phyloP scores from a whole-genome alignment of 345 rosid species.

The Lepidium sativum region DNA sequence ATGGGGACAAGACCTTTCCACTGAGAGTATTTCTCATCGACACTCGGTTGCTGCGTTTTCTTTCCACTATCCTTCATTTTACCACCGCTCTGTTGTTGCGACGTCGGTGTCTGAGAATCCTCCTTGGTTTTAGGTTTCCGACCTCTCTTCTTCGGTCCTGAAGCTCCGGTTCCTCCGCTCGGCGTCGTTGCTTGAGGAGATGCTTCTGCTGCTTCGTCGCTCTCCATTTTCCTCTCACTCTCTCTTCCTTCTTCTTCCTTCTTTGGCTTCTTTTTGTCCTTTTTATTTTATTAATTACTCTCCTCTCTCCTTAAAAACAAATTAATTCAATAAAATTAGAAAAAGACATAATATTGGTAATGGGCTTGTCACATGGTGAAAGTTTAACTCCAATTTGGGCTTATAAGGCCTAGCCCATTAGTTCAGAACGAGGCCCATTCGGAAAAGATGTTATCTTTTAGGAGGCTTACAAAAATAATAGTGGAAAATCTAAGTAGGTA shows the following conservation, averaged over 20 bases:
- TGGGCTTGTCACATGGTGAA: too few species aligned
- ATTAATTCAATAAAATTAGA: too few species aligned
- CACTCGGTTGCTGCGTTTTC: slow-evolving; percentile 40
- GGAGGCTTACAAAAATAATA: too few species aligned
- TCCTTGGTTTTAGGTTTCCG: slow-evolving; percentile 86
- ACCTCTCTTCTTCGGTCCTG: slow-evolving; percentile 74
- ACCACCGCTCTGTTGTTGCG: slow-evolving; percentile 28
- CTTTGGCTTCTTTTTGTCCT: not conserved
- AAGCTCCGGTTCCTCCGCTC: slow-evolving; percentile 23
- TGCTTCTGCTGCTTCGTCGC: slow-evolving; percentile 32
- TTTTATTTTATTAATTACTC: not conserved
- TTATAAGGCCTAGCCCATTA: too few species aligned
- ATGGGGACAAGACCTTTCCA: slow-evolving; percentile 96
- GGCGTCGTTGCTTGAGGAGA: slow-evolving; percentile 17
- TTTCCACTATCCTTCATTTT: slow-evolving; percentile 27
- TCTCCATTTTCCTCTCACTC: slow-evolving; percentile 15
- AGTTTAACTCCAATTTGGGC: too few species aligned
- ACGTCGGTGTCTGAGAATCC: slow-evolving; percentile 42
- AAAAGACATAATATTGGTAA: too few species aligned
- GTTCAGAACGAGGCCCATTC: too few species aligned
- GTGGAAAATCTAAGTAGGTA: too few species aligned
- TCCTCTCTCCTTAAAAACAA: not conserved
- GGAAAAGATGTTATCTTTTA: too few species aligned
- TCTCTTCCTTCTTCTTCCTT: not conserved
- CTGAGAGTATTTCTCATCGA: slow-evolving; percentile 84